A percentile compares a stretch with the other conserved stretches of the same genome.
These are phyloP conservation scores for Athelia sp. DNA, from an alignment of 1,284 basidiomycete species.

Conservation along the genomic window DNA sequence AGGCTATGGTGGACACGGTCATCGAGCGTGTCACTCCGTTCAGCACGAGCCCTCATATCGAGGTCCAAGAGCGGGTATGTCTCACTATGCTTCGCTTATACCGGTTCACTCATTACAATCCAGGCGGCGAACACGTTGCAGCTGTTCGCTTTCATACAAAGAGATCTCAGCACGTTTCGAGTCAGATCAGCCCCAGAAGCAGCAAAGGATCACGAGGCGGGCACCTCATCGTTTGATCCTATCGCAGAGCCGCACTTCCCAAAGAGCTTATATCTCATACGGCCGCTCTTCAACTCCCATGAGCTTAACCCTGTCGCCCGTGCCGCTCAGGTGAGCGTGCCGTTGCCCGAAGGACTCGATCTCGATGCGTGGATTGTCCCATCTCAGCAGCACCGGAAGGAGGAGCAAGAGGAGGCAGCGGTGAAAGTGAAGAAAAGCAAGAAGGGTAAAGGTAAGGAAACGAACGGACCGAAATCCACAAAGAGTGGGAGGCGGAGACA, in stretches of 20 bases:
- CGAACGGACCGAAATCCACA: constrained; percentile 19
- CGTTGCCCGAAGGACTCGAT: constrained; percentile 80
- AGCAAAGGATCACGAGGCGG: constrained; percentile 31
- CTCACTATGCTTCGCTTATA: neutral
- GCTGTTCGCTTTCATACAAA: constrained; percentile 76
- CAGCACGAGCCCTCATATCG: constrained; percentile 62
- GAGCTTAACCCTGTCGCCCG: constrained; percentile 84
- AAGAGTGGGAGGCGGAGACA: constrained; percentile 52
- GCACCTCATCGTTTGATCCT: constrained; percentile 30
- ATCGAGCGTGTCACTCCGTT: constrained; percentile 52
- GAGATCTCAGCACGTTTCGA: constrained; percentile 66
- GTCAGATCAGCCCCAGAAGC: constrained; percentile 33
- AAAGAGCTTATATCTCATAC: constrained; percentile 85
- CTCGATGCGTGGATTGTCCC: constrained; percentile 83
- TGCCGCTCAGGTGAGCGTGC: constrained; percentile 77
- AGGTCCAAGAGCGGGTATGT: constrained; percentile 87
- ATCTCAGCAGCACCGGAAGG: constrained; percentile 34
- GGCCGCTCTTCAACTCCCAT: constrained; percentile 76
- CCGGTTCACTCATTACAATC: constrained; percentile 1
- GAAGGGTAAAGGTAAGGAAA: constrained; percentile 39
- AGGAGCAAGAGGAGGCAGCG: constrained; percentile 23
- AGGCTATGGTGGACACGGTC: constrained; percentile 56
- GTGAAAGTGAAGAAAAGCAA: constrained; percentile 34
- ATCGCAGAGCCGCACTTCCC: constrained; percentile 59
- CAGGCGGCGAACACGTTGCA: constrained; percentile 80